Percentiles rank a stretch among this genome's conserved stretches.
Conservation (phyloP, 129 eudicot species). For the Calendula officinalis region DNA sequence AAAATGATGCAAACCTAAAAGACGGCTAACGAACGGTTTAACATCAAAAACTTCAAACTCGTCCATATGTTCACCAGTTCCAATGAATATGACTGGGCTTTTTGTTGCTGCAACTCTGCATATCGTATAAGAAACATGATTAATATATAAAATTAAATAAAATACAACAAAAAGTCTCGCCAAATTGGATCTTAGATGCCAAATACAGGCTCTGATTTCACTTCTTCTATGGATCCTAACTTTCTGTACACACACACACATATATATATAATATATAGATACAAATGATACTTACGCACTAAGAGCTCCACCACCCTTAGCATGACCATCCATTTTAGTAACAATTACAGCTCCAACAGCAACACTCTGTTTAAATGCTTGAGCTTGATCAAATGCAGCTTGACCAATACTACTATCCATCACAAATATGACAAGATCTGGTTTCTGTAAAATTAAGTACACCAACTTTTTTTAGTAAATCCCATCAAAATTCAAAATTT, state of each 20-base stretch:
- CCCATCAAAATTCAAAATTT: neutral
- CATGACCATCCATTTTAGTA: slow-evolving; percentile 96
- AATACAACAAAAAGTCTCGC: neutral
- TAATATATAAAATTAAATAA: neutral
- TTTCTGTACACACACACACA: too few relatives aligned
- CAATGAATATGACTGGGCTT: slow-evolving; percentile 87
- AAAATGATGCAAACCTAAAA: slow-evolving; percentile 56
- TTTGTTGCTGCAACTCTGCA: slow-evolving; percentile 93
- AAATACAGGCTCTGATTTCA: too few relatives aligned
- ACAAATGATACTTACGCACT: slow-evolving; percentile 73
- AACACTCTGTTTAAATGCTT: slow-evolving; percentile 88
- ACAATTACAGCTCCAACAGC: slow-evolving; percentile 96
- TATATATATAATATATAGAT: neutral
- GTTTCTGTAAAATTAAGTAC: slow-evolving; percentile 55
- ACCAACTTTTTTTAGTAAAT: slow-evolving; percentile 2
- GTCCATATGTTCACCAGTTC: slow-evolving; percentile 96
- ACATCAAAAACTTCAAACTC: slow-evolving; percentile 86
- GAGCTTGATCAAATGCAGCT: slow-evolving; percentile 95
- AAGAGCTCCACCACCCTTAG: slow-evolving; percentile 96
- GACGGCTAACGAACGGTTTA: slow-evolving; percentile 86
- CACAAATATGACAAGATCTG: slow-evolving; percentile 82
- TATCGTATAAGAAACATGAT: slow-evolving; percentile 6
- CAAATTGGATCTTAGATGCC: neutral
- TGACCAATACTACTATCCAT: slow-evolving; percentile 98
- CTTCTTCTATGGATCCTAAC: too few relatives aligned